Conservation (phyloP, 768 basidiomycete genomes). For the Melanogaster broomeanus region DNA sequence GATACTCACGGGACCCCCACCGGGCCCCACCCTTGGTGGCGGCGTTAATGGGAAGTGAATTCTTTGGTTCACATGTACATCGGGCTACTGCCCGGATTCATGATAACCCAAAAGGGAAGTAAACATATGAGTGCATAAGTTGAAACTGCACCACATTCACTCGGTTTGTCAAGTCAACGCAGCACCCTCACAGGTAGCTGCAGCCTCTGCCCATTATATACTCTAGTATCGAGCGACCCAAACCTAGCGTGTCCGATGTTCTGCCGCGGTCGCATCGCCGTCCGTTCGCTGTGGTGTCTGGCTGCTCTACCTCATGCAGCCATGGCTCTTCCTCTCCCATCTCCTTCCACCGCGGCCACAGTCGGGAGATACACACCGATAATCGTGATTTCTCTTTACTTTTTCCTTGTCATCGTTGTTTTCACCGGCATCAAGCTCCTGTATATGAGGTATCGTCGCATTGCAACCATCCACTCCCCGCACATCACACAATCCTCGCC, state of each 20-base stretch:
- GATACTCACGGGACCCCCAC: too few species aligned
- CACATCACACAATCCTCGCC: neutral
- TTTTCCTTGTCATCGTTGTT: slow-evolving; percentile 16
- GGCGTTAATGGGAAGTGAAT: too few species aligned
- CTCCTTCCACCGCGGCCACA: slow-evolving; percentile 1
- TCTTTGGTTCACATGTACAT: too few species aligned
- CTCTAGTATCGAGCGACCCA: too few species aligned
- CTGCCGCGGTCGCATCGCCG: neutral
- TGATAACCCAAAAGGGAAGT: too few species aligned
- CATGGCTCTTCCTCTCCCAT: slow-evolving; percentile 3
- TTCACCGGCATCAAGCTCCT: slow-evolving; percentile 23
- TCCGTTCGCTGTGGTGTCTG: neutral
- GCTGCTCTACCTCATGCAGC: neutral
- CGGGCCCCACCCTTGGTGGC: too few species aligned
- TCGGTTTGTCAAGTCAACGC: too few species aligned
- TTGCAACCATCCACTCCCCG: slow-evolving; percentile 23
- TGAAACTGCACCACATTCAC: neutral
- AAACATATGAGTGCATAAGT: too few species aligned
- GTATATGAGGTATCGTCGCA: slow-evolving; percentile 32
- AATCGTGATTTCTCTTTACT: slow-evolving; percentile 9
- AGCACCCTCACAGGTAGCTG: neutral
- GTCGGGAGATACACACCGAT: slow-evolving; percentile 10
- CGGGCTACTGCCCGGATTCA: too few species aligned
- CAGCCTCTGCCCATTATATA: neutral
- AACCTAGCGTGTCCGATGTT: neutral